Evolutionary conservation across 306 rosid species (phyloP).

Genomic region (Alnus rubra): DNA sequence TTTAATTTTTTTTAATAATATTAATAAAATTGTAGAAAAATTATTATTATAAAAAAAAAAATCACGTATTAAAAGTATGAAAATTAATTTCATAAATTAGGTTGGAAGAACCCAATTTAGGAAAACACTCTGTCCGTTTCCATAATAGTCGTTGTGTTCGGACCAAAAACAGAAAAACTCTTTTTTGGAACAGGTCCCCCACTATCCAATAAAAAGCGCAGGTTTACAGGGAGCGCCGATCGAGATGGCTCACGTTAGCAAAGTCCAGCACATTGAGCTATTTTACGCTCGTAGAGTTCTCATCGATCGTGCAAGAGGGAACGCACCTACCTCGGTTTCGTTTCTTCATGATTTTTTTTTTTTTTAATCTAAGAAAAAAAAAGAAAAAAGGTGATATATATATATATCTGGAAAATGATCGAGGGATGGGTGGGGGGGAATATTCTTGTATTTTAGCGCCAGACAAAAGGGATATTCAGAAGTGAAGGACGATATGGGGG

Average conservation of each 20-base stretch:
- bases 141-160: too few species aligned
- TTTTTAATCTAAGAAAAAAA: neutral
- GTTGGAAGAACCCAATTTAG: too few species aligned
- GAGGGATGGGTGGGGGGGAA: slow-evolving; percentile 41
- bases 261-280: neutral
- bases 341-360: neutral
- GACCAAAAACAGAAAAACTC: too few species aligned
- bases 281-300: neutral
- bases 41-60: too few species aligned
- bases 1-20: too few species aligned
- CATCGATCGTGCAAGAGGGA: neutral
- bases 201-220: neutral
- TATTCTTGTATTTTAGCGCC: slow-evolving; percentile 57
- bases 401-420: too few species aligned
- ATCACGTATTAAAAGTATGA: too few species aligned
- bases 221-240: neutral
- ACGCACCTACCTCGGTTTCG: slow-evolving; percentile 19
- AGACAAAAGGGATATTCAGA: slow-evolving; percentile 93
- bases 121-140: too few species aligned
- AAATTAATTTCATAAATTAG: too few species aligned
- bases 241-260: neutral
- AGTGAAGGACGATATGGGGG: slow-evolving; percentile 39
- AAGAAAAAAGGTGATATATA: too few species aligned
- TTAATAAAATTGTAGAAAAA: too few species aligned
- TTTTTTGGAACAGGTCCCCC: too few species aligned